These are phyloP conservation scores for Eimeria praecox DNA, from an alignment of 169 alveolate species.

Conservation along the genomic window DNA sequence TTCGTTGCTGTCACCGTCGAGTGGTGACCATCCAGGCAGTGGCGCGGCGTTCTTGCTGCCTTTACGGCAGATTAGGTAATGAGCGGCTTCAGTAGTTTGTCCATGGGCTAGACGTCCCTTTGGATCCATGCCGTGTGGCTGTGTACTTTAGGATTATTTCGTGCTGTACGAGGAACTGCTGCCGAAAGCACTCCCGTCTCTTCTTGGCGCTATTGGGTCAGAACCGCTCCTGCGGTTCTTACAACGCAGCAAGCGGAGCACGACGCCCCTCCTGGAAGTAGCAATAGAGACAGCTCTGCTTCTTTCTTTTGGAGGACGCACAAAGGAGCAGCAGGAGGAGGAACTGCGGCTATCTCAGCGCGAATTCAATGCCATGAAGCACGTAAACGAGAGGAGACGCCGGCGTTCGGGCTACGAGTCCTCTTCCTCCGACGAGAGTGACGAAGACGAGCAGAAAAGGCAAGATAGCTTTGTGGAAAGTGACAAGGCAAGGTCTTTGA, in stretches of 20 bases:
- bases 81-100: neutral
- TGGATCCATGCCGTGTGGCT: neutral
- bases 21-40: no score
- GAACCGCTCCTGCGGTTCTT: constrained; percentile 57
- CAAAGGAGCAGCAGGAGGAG: constrained; percentile 67
- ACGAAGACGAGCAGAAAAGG: neutral
- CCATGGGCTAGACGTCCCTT: neutral
- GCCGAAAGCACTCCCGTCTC: constrained; percentile 73
- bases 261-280: constrained; percentile 65
- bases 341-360: constrained; percentile 49
- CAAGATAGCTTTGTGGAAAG: neutral
- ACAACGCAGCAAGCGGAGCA: constrained; percentile 57
- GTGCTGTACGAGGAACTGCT: constrained; percentile 53
- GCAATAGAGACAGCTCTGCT: constrained; percentile 74
- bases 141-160: constrained; percentile 70
- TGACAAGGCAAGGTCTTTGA: constrained; percentile 21
- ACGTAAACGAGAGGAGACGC: constrained; percentile 62
- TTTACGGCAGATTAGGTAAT: neutral
- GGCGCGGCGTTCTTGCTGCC: neutral
- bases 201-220: constrained; percentile 59
- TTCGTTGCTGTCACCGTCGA: neutral
- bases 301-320: constrained; percentile 71
- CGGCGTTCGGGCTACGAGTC: constrained; percentile 62
- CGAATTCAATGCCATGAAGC: constrained; percentile 56
- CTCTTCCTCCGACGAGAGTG: constrained; percentile 64